Evolutionary conservation across 768 basidiomycete species (phyloP).

Genomic region (Mycena metata): DNA sequence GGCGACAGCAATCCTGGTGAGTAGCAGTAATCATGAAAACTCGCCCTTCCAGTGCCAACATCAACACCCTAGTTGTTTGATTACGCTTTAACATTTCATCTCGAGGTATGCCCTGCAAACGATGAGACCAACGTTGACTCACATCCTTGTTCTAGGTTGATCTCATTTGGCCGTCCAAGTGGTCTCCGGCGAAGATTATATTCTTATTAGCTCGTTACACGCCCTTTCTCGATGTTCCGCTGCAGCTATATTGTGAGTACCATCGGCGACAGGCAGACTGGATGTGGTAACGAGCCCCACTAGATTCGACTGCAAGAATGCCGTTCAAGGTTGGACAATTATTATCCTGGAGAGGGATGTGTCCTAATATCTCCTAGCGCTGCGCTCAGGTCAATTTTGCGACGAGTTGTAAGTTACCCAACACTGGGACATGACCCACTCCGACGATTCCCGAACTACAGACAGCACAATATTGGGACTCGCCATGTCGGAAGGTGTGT

Average conservation of each 20-base stretch:
- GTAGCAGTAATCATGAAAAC: neutral
- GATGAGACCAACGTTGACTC: neutral
- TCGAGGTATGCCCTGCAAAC: slow-evolving; percentile 3
- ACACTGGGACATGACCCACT: too few relatives aligned
- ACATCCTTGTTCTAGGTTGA: slow-evolving; percentile 5
- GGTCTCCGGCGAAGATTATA: slow-evolving; percentile 22
- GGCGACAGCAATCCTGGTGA: neutral
- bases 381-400: slow-evolving; percentile 13
- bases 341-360: too few relatives aligned
- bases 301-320: neutral
- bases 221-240: slow-evolving; percentile 18
- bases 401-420: neutral
- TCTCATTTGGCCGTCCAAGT: slow-evolving; percentile 29
- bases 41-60: too few relatives aligned
- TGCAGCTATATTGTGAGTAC: slow-evolving; percentile 21
- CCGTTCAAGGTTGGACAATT: neutral
- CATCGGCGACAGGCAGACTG: too few relatives aligned
- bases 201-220: slow-evolving; percentile 24
- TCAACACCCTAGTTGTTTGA: slow-evolving; percentile 4
- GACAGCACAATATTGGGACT: slow-evolving; percentile 21
- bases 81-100: slow-evolving; percentile 13
- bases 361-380: neutral
- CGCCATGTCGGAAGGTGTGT: slow-evolving; percentile 17
- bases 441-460: neutral
- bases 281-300: neutral